Conservation (phyloP, 1,139 yeast species). For the Geotrichum cucujoidarum region DNA sequence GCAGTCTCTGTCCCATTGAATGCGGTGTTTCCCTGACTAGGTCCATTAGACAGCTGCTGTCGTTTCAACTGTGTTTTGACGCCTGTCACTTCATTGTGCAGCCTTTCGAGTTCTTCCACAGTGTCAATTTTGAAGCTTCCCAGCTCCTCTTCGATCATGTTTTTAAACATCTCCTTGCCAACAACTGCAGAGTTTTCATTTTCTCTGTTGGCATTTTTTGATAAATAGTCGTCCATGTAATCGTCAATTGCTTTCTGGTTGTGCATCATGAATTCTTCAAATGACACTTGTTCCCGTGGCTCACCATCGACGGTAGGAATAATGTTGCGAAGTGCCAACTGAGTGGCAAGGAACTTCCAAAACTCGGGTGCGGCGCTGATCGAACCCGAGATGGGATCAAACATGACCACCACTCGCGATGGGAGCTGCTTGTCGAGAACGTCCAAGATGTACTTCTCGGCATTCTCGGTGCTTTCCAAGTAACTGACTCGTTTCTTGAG, state of each 20-base stretch:
- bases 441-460: conserved; percentile 8
- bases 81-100: background rate
- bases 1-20: conserved; percentile 7
- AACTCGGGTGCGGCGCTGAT: conserved; percentile 18
- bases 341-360: conserved; percentile 16
- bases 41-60: background rate
- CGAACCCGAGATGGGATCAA: conserved; percentile 13
- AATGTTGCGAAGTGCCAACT: conserved; percentile 7
- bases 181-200: conserved; percentile 15
- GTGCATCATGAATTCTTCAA: conserved; percentile 14
- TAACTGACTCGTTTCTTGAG: conserved; percentile 12
- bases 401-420: conserved; percentile 10
- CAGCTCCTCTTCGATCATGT: conserved; percentile 12
- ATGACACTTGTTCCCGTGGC: conserved; percentile 3
- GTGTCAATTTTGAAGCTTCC: conserved; percentile 13
- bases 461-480: conserved; percentile 12
- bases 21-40: background rate
- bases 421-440: conserved; percentile 17
- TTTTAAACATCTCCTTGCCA: conserved; percentile 12
- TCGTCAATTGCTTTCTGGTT: conserved; percentile 13
- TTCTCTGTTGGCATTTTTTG: background rate
- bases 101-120: conserved; percentile 4
- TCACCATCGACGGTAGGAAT: background rate
- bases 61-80: background rate
- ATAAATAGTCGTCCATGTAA: conserved; percentile 10